Base-by-base conservation (phyloP, 1,284 basidiomycete genomes). In the Coniferiporia weirii region DNA sequence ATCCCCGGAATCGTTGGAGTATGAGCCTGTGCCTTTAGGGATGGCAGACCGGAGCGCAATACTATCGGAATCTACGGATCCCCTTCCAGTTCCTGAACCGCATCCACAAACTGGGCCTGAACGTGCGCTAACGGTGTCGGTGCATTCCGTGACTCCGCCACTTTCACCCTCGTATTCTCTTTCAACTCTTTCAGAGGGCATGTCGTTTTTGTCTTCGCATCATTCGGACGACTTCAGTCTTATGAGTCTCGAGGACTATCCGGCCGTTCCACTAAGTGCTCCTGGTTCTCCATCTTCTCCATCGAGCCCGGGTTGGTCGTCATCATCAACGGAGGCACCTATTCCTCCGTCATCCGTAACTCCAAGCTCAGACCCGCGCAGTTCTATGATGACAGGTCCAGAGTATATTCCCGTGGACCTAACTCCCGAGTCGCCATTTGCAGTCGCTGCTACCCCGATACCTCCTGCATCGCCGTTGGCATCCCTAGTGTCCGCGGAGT, bases 171-270 rank as follows among this genome's bases (percentile, higher is more conserved):
- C 81, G 1, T 74, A 80, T 81, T 80, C 61, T 79, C 80, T 12
- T 54, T 69, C 45, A 75, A 73, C n/a, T 83, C 80, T 57, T 1
- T 52, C 57, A 15, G 53, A 52, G 54, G 77, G 75, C 32, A 68
- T 78, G 35, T 88, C 85, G 0, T 90, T 81, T 68, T 65, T 90
- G 56, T 87, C 86, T 1, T 90, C 89, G 9, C 84, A 87, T 64
- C 84, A 90, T 64, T 90, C 88, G 1, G 0, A 91, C 59, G 87
- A 89, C 64, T 67, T 76, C 46, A 79, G 75, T 59, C 66, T 81
- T 48, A 67, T 77, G 70, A 75, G 72, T 52, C 73, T 72, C 20
- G 75, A 73, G 59, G 58, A 66, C 15, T 73, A 74, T 59, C 71
- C 69, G 40, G 52, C 61, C 61, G 34, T 66, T 60, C n/a, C 63